phyloP scores from a whole-genome alignment of 225 moss, liverwort and hornwort species.

The Takakia lepidozioides region DNA sequence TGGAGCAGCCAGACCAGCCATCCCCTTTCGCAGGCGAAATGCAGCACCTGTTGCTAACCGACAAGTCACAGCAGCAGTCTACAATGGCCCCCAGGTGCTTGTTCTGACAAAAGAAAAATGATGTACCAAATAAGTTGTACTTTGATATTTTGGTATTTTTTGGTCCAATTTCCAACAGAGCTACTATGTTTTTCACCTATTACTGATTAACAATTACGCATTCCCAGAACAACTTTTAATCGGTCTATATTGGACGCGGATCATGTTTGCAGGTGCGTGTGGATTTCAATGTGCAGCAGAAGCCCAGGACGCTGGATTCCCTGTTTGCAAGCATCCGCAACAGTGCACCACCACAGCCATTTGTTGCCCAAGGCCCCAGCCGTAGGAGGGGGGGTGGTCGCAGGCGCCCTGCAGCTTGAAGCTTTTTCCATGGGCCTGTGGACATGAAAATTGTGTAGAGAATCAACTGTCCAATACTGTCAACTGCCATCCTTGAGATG shows the following conservation, averaged over 20 bases:
- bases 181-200: not conserved
- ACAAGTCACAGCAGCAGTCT: constrained; percentile 27
- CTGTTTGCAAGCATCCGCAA: constrained; percentile 56
- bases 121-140: not conserved
- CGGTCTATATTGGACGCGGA: not conserved
- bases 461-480: no score
- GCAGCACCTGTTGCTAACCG: constrained; percentile 23
- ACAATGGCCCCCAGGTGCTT: constrained; percentile 14
- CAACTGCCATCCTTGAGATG: no score
- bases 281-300: constrained; percentile 23
- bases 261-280: not conserved
- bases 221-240: no score
- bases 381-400: constrained; percentile 23
- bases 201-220: no score
- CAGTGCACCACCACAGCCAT: constrained; percentile 29
- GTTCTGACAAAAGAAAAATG: no score
- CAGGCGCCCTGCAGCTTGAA: constrained; percentile 13
- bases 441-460: no score
- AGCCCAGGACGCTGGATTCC: constrained; percentile 49
- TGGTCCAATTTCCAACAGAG: not conserved
- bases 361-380: constrained; percentile 30
- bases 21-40: constrained; percentile 26
- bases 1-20: constrained; percentile 23
- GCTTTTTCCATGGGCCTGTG: no score
- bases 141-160: not conserved